Percentiles rank a stretch among this genome's conserved stretches.
Evolutionary conservation across 768 basidiomycete genomes (phyloP).

Genomic region (Tricholoma matsutake): DNA sequence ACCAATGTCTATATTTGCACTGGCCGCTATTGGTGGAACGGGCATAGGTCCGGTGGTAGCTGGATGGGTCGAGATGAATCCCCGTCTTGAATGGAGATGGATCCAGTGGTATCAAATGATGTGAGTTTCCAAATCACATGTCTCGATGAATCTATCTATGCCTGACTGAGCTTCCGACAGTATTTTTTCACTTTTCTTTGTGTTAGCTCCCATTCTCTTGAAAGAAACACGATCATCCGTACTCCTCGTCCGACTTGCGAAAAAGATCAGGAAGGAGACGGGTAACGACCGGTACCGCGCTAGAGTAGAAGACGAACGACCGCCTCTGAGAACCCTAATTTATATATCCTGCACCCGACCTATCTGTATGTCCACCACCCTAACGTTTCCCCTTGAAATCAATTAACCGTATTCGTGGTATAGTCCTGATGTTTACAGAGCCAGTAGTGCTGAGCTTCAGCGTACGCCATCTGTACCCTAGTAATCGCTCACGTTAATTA

Average conservation of each 20-base stretch:
- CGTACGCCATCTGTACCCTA: slow-evolving; percentile 34
- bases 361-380: slow-evolving; percentile 46
- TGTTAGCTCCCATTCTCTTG: slow-evolving; percentile 54
- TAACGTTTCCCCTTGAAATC: background rate
- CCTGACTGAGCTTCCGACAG: slow-evolving; percentile 31
- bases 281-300: slow-evolving; percentile 63
- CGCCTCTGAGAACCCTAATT: slow-evolving; percentile 53
- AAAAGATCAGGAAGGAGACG: slow-evolving; percentile 58
- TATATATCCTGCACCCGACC: slow-evolving; percentile 70
- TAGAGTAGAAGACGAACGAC: slow-evolving; percentile 60
- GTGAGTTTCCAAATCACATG: slow-evolving; percentile 29
- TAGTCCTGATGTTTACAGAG: slow-evolving; percentile 69
- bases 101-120: slow-evolving; percentile 81
- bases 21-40: slow-evolving; percentile 56
- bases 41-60: slow-evolving; percentile 63
- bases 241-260: slow-evolving; percentile 64
- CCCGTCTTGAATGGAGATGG: slow-evolving; percentile 69
- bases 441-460: slow-evolving; percentile 73
- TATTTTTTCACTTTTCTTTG: slow-evolving; percentile 46
- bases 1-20: slow-evolving; percentile 74
- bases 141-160: background rate
- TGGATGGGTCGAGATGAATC: slow-evolving; percentile 65
- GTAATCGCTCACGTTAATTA: background rate
- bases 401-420: background rate
- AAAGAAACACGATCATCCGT: slow-evolving; percentile 73